Evolutionary conservation across 257 asterid species (phyloP).

Genomic region (Fraxinus pennsylvanica): DNA sequence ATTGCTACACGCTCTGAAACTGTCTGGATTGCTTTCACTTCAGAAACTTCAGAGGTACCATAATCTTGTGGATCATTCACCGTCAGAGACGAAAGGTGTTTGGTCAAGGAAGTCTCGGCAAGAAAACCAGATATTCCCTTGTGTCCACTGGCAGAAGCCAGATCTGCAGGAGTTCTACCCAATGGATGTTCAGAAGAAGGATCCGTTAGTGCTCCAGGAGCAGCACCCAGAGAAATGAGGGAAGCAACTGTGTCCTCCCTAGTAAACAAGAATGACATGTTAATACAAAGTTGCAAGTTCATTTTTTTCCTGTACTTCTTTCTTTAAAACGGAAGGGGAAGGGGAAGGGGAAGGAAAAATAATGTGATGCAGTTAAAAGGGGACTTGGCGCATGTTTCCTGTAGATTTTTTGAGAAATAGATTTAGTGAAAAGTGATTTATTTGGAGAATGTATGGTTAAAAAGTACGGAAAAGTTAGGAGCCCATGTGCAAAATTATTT

Average conservation of each 20-base stretch:
- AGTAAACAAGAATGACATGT: conserved; percentile 31
- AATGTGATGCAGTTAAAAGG: background rate
- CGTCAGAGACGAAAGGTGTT: conserved; percentile 62
- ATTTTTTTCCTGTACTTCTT: background rate
- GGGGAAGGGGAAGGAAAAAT: background rate
- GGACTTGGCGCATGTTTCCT: background rate
- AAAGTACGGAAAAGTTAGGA: too few species aligned
- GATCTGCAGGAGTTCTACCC: conserved; percentile 84
- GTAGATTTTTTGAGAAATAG: too few species aligned
- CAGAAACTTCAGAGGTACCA: conserved; percentile 40
- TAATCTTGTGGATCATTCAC: conserved; percentile 56
- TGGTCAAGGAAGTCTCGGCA: conserved; percentile 74
- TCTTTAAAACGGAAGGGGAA: background rate
- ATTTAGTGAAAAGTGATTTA: too few species aligned
- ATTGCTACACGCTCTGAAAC: conserved; percentile 73
- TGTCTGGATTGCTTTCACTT: conserved; percentile 51
- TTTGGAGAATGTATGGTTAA: too few species aligned
- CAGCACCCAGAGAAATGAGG: conserved; percentile 83
- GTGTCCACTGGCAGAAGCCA: conserved; percentile 85
- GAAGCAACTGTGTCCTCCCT: conserved; percentile 92
- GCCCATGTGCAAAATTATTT: too few species aligned
- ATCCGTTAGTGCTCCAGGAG: conserved; percentile 80
- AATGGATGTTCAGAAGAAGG: conserved; percentile 72
- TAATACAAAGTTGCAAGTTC: conserved; percentile 4
- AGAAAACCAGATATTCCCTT: conserved; percentile 96